phyloP scores from a whole-genome alignment of 768 basidiomycete genomes.

The Calocybe gangraenosa region DNA sequence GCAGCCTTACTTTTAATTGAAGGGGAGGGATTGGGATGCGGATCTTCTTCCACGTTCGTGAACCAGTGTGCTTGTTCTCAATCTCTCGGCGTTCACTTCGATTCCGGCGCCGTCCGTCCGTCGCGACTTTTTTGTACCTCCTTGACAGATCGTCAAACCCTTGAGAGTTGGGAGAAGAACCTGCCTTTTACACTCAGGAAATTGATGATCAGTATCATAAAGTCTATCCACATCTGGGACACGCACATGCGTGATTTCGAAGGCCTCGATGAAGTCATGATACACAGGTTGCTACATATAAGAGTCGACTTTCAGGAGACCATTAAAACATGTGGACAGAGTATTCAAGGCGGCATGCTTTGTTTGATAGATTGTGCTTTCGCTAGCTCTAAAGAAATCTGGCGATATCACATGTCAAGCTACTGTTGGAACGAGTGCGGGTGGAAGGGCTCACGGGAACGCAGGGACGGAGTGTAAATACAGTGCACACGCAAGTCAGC shows the following conservation, averaged over 20 bases:
- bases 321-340: too few relatives aligned
- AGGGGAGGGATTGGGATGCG: not conserved
- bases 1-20: not conserved
- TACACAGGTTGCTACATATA: not conserved
- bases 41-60: conserved; percentile 2
- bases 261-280: conserved; percentile 2
- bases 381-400: conserved; percentile 3
- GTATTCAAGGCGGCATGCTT: too few relatives aligned
- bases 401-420: conserved; percentile 15
- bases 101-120: conserved; percentile 13
- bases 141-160: conserved; percentile 9
- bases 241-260: conserved; percentile 4
- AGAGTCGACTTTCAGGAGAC: too few relatives aligned
- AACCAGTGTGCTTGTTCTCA: conserved; percentile 9
- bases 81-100: conserved; percentile 3
- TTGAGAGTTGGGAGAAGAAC: conserved; percentile 14
- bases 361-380: not conserved
- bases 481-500: not conserved
- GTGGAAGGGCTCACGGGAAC: conserved; percentile 7
- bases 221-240: not conserved
- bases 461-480: not conserved
- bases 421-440: not conserved
- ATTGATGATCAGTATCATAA: conserved; percentile 8
- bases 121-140: conserved; percentile 3
- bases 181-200: conserved; percentile 5